Evolutionary conservation across 2,329 filamentous ascomycete species (phyloP).

Genomic region (Paecilomyces sp.): DNA sequence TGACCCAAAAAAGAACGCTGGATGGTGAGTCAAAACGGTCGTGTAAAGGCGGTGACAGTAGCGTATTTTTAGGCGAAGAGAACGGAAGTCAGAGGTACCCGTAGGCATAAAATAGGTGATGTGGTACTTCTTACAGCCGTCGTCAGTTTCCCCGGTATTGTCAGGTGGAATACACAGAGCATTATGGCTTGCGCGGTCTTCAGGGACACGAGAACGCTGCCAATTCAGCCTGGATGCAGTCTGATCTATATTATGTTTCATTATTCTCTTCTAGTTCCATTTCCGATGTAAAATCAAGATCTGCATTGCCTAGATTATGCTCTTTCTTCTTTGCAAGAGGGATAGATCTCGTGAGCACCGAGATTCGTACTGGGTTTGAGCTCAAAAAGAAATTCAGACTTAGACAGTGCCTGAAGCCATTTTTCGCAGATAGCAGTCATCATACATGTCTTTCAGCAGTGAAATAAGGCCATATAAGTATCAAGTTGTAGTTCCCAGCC

Average conservation of each 20-base stretch:
- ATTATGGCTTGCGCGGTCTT: not conserved
- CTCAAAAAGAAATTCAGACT: no score
- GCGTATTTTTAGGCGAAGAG: not conserved
- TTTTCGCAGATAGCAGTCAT: not conserved
- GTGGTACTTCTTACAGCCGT: not conserved
- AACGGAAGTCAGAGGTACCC: not conserved
- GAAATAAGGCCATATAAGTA: no score
- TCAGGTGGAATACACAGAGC: not conserved
- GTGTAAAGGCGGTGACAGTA: not conserved
- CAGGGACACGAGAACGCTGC: not conserved
- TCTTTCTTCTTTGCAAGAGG: no score
- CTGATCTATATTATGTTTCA: not conserved
- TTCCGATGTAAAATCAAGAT: no score
- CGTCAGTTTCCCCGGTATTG: not conserved
- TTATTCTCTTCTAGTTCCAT: no score
- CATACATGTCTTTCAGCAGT: no score
- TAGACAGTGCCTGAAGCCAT: not conserved
- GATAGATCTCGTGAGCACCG: no score
- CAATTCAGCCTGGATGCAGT: not conserved
- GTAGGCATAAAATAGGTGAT: not conserved
- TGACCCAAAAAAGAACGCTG: not conserved
- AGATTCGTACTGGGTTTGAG: no score
- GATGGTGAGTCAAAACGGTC: constrained; percentile 2
- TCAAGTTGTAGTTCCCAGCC: no score
- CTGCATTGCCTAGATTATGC: no score